phyloP scores from a whole-genome alignment of 768 basidiomycete species.

The Harrya chromipes region DNA sequence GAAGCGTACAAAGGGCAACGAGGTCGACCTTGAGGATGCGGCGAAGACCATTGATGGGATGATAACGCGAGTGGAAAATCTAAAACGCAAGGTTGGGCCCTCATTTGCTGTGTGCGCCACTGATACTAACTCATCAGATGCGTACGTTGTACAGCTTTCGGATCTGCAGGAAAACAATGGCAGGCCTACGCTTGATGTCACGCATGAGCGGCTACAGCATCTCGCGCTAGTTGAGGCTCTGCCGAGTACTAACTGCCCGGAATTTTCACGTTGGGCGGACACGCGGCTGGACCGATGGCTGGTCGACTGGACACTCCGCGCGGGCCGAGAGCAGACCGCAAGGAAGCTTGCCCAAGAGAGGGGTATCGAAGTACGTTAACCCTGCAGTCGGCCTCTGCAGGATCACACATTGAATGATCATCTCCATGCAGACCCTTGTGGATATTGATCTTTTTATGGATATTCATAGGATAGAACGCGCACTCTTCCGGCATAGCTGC shows the following conservation, averaged over 20 bases:
- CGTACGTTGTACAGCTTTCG: conserved; percentile 37
- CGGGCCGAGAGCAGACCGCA: conserved; percentile 76
- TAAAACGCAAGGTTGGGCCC: conserved; percentile 80
- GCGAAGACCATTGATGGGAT: conserved; percentile 66
- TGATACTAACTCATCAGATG: conserved; percentile 16
- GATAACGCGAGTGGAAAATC: conserved; percentile 69
- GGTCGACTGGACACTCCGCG: conserved; percentile 87
- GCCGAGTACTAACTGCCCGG: conserved; percentile 47
- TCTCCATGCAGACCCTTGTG: conserved; percentile 61
- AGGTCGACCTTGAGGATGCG: conserved; percentile 47
- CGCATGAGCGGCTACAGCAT: conserved; percentile 72
- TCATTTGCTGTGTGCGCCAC: conserved; percentile 16
- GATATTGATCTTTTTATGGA: conserved; percentile 92
- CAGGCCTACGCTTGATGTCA: conserved; percentile 63
- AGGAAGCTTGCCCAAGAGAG: conserved; percentile 70
- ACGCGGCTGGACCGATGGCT: conserved; percentile 83
- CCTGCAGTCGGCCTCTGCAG: conserved; percentile 15
- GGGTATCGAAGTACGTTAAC: conserved; percentile 67
- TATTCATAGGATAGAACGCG: conserved; percentile 81
- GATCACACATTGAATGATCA: conserved; percentile 16
- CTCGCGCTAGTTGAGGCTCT: conserved; percentile 61
- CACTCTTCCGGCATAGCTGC: conserved; percentile 71
- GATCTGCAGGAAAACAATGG: conserved; percentile 48
- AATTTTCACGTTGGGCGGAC: conserved; percentile 76
- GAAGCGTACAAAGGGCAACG: conserved; percentile 39